These are phyloP conservation scores for Colletotrichum musae DNA, from an alignment of 2,329 filamentous ascomycete species.

Conservation along the genomic window DNA sequence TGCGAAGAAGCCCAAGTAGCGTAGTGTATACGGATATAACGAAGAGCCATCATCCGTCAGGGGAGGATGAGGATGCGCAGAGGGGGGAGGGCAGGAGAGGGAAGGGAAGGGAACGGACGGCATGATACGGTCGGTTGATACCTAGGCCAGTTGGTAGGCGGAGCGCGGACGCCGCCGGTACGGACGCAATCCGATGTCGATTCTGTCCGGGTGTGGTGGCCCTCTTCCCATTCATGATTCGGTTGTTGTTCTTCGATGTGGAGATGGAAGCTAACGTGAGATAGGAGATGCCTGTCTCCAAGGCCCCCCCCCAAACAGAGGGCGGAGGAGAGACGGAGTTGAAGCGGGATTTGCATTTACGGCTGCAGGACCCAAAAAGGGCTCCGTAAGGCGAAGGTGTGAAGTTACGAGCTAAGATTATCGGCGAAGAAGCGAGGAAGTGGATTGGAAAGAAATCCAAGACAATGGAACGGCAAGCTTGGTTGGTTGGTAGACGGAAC, in stretches of 20 bases:
- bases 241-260: too few relatives aligned
- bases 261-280: neutral
- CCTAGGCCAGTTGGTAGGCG: neutral
- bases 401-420: too few relatives aligned
- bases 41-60: neutral
- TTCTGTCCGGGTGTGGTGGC: too few relatives aligned
- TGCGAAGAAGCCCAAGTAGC: slow-evolving; percentile 3
- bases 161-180: slow-evolving; percentile 9
- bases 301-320: neutral
- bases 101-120: slow-evolving; percentile 21
- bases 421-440: neutral
- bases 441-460: slow-evolving; percentile 8
- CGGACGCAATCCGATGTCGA: slow-evolving; percentile 10
- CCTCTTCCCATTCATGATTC: too few relatives aligned
- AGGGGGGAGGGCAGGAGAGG: neutral
- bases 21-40: too few relatives aligned
- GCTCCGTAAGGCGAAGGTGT: too few relatives aligned
- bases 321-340: slow-evolving; percentile 12
- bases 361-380: neutral
- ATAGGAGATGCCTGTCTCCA: slow-evolving; percentile 22
- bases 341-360: slow-evolving; percentile 10
- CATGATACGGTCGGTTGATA: neutral
- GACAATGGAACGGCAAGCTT: slow-evolving; percentile 5
- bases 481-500: neutral
- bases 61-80: too few relatives aligned